Base-by-base conservation (phyloP, 805 yeast genomes). In the Candida arabinofermentans region DNA sequence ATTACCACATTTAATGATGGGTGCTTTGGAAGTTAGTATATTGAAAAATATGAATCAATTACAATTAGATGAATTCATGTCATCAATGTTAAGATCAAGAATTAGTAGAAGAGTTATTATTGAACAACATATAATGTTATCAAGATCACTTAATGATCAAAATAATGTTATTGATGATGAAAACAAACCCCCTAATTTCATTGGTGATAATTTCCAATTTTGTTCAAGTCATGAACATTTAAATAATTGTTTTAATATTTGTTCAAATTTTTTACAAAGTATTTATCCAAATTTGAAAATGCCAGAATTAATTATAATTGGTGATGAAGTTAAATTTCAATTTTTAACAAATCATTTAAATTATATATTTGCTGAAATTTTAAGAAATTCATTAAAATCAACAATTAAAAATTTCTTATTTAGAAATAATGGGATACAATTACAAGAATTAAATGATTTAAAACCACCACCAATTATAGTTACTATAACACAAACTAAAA, bases 1-100 rank as follows among this genome's bases (percentile, higher is more conserved):
- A 48, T 70, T 91, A 45, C 93, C 97, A 1, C 91, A 90, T 59
- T 69, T 90, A 45, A 84, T 91, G 71, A 86, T 89, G 89, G 98
- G 98, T 2, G 88, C 95, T 1, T 67, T 89, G 36, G 97, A 91
- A 54, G 82, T 82, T 47, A 77, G 85, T 12, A 78, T 83, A 27
- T 58, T 83, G 36, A 62, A 70, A 39, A 65, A 68, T 30, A 72
- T 84, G 54, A 82, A 88, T 3, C 81, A 77, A 43, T 63, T 69
- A 2, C 68, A 81, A 35, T 64, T 91, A 49, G 96, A 91, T 56
- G 68, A 65, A 14, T 77, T 90, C 54, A 78, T 90, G 73, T 80
- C 89, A 10, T 74, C 83, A 5, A 74, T 89, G 72, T 65, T 91
- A 33, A 71, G 96, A 41, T 86, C 95, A 4, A 75, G 99, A 56